A percentile compares a stretch with the other conserved stretches of the same genome.
These are phyloP conservation scores for Hypericum perforatum DNA, from an alignment of 345 rosid genomes.

Conservation along the genomic window DNA sequence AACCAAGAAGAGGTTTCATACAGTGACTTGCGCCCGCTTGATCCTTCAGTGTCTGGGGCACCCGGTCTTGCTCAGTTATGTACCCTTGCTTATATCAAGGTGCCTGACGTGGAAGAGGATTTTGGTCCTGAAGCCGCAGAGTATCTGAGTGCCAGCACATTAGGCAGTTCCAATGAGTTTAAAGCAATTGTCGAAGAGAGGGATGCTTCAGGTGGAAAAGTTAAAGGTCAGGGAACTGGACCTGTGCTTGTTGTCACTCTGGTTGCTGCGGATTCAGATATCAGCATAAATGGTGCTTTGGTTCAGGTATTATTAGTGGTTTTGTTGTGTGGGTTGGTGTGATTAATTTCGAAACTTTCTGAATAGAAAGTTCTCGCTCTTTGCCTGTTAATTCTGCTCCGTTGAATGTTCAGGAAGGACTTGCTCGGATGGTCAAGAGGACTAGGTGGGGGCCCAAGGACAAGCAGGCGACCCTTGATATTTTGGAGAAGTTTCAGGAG, in stretches of 20 bases:
- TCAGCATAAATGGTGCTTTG: constrained; percentile 77
- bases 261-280: constrained; percentile 60
- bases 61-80: constrained; percentile 90
- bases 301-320: constrained; percentile 48
- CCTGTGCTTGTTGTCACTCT: constrained; percentile 59
- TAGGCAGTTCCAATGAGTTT: constrained; percentile 60
- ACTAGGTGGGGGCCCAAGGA: constrained; percentile 72
- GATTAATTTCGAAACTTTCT: too few species aligned
- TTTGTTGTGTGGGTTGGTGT: background rate
- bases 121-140: constrained; percentile 81
- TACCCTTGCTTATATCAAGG: constrained; percentile 83
- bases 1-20: constrained; percentile 82
- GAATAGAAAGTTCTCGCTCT: background rate
- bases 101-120: constrained; percentile 73
- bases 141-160: constrained; percentile 50
- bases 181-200: constrained; percentile 72
- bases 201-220: constrained; percentile 83
- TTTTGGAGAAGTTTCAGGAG: constrained; percentile 67
- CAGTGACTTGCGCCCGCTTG: constrained; percentile 63
- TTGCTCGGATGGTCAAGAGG: constrained; percentile 81
- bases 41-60: constrained; percentile 58
- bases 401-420: constrained; percentile 62
- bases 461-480: constrained; percentile 51
- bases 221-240: constrained; percentile 94
- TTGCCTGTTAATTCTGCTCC: background rate